Conservation (phyloP, 208 protist species). For the Blastocrithidia nonstop region DNA sequence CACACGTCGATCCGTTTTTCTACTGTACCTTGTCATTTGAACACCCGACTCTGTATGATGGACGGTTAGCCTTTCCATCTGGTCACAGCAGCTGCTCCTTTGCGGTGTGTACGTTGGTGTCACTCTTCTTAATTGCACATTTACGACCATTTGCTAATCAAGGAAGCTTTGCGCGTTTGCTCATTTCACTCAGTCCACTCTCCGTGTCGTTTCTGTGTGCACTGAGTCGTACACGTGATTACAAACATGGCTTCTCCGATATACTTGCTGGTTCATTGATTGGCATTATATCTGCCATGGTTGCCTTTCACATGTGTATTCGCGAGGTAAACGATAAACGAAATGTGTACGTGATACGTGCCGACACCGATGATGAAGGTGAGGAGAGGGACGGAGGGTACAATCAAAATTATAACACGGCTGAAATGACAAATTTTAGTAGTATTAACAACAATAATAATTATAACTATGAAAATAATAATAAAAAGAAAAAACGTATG, state of each 20-base stretch:
- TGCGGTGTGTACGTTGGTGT: constrained; percentile 35
- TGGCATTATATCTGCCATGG: constrained; percentile 18
- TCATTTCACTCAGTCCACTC: constrained; percentile 37
- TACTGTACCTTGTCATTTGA: constrained; percentile 35
- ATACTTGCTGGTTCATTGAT: constrained; percentile 60
- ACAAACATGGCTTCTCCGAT: constrained; percentile 81
- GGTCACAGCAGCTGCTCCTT: constrained; percentile 85
- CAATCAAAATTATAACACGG: neutral
- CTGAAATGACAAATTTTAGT: neutral
- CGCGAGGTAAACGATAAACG: constrained; percentile 14
- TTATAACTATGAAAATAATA: too few relatives aligned
- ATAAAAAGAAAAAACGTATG: too few relatives aligned
- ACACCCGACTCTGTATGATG: constrained; percentile 29
- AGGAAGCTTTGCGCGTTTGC: constrained; percentile 45
- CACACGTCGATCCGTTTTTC: constrained; percentile 17
- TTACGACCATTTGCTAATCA: constrained; percentile 38
- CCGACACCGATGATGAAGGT: constrained; percentile 18
- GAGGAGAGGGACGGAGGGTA: constrained; percentile 3
- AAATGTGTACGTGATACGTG: constrained; percentile 17
- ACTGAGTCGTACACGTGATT: constrained; percentile 70
- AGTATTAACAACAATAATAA: neutral
- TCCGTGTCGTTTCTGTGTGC: constrained; percentile 39
- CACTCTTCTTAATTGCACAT: constrained; percentile 55
- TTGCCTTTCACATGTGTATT: constrained; percentile 28
- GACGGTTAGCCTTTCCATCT: constrained; percentile 80